phyloP scores from a whole-genome alignment of 331 rosid genomes.

The Malus hybrid region DNA sequence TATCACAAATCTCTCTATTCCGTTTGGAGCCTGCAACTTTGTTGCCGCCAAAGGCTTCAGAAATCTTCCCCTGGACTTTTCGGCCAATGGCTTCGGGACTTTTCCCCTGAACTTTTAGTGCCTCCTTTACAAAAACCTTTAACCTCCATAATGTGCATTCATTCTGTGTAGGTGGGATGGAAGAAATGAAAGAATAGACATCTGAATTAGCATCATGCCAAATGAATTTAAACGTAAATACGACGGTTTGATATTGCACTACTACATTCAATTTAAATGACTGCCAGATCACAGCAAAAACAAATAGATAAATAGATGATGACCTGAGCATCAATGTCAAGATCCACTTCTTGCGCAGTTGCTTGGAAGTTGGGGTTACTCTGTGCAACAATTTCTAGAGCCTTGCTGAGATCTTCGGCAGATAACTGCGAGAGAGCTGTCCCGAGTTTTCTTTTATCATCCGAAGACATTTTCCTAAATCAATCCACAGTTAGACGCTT shows the following conservation, averaged over 20 bases:
- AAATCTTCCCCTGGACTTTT: neutral
- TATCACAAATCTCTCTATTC: neutral
- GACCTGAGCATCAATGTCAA: slow-evolving; percentile 77
- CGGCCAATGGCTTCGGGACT: neutral
- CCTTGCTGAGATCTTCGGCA: slow-evolving; percentile 50
- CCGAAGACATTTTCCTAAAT: slow-evolving; percentile 49
- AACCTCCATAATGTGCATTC: slow-evolving; percentile 65
- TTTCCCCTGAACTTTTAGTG: slow-evolving; percentile 37
- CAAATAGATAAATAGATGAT: neutral
- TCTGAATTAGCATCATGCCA: neutral
- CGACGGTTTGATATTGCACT: neutral
- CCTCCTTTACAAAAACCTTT: slow-evolving; percentile 52
- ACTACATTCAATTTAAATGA: neutral
- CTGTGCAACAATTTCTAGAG: slow-evolving; percentile 59
- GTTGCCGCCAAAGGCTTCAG: neutral
- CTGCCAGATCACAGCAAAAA: neutral
- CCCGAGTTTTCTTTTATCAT: slow-evolving; percentile 50
- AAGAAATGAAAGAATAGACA: neutral
- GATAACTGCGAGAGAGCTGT: slow-evolving; percentile 38
- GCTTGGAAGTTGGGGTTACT: slow-evolving; percentile 56
- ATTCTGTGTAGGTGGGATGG: slow-evolving; percentile 30
- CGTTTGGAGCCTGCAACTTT: neutral
- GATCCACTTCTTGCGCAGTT: slow-evolving; percentile 47
- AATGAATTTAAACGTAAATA: neutral
- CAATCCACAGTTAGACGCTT: neutral